Percentiles rank a stretch among this genome's conserved stretches.
Conservation (phyloP, 257 asterid species). For the Lantana camara region DNA sequence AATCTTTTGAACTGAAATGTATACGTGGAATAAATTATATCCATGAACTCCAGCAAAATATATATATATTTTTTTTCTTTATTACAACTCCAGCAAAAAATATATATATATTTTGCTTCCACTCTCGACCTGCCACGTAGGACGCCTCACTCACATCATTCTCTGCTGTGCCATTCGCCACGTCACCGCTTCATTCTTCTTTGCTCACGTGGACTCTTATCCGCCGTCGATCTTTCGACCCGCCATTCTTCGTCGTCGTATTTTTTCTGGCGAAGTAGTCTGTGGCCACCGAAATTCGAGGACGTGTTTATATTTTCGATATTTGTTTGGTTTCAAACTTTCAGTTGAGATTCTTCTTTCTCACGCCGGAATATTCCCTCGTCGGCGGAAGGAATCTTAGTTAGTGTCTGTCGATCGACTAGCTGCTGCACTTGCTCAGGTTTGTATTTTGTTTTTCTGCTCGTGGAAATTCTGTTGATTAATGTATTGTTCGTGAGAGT, state of each 20-base stretch:
- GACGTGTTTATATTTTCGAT: slow-evolving; percentile 17
- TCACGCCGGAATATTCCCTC: slow-evolving; percentile 17
- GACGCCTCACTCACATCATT: not conserved
- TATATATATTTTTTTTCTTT: too few species aligned
- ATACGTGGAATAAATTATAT: slow-evolving; percentile 26
- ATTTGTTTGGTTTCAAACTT: slow-evolving; percentile 2
- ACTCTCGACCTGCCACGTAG: slow-evolving; percentile 36
- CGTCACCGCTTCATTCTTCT: slow-evolving; percentile 35
- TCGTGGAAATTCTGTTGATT: slow-evolving; percentile 1
- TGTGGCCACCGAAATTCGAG: slow-evolving; percentile 45
- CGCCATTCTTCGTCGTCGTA: slow-evolving; percentile 25
- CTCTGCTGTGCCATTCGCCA: slow-evolving; percentile 44
- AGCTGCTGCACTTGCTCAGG: slow-evolving; percentile 26
- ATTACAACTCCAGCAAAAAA: slow-evolving; percentile 40
- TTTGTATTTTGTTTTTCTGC: slow-evolving; percentile 8
- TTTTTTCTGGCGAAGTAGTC: slow-evolving; percentile 24
- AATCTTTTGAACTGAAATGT: not conserved
- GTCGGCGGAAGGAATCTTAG: slow-evolving; percentile 16
- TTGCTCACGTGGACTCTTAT: slow-evolving; percentile 14
- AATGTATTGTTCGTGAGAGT: too few species aligned
- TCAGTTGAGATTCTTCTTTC: slow-evolving; percentile 16
- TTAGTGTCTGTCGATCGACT: too few species aligned
- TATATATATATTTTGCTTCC: not conserved
- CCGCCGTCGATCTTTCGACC: slow-evolving; percentile 25
- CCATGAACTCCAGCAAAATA: slow-evolving; percentile 34